These are phyloP conservation scores for Phytophthora podocarpi DNA, from an alignment of 352 stramenopile species.

Conservation along the genomic window DNA sequence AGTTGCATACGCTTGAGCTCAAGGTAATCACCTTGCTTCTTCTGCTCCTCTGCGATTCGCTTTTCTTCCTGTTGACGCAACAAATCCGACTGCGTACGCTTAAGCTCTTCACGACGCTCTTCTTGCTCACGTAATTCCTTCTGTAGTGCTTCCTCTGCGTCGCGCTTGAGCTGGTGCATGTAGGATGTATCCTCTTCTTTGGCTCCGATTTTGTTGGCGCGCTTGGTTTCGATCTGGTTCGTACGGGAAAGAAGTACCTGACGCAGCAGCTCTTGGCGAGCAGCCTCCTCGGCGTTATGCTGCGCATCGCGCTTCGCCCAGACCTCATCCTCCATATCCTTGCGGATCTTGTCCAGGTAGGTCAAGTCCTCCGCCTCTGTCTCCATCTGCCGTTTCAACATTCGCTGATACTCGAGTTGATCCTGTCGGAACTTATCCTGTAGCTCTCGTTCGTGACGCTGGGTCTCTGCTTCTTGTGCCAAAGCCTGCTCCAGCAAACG, in stretches of 20 bases:
- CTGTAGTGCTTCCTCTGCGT: constrained; percentile 77
- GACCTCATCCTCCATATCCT: constrained; percentile 82
- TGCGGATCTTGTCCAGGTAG: constrained; percentile 68
- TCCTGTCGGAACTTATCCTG: constrained; percentile 74
- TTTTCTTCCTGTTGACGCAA: constrained; percentile 63
- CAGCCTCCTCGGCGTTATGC: constrained; percentile 71
- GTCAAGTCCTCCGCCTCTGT: constrained; percentile 71
- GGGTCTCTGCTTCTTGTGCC: constrained; percentile 60
- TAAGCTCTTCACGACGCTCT: constrained; percentile 61
- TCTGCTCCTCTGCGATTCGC: constrained; percentile 54
- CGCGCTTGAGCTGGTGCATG: constrained; percentile 68
- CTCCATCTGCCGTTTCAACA: constrained; percentile 79
- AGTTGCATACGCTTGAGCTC: constrained; percentile 82
- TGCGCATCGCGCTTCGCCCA: constrained; percentile 80
- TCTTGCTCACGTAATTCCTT: constrained; percentile 83
- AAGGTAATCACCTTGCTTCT: constrained; percentile 71
- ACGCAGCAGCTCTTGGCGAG: constrained; percentile 69
- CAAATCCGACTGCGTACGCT: constrained; percentile 70
- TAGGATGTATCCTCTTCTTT: constrained; percentile 60
- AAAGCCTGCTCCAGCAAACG: constrained; percentile 63
- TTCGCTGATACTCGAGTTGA: constrained; percentile 76
- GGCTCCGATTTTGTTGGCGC: constrained; percentile 33
- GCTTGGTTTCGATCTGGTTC: constrained; percentile 63
- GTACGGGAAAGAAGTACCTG: constrained; percentile 68
- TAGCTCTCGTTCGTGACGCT: constrained; percentile 60